Base-by-base conservation (phyloP, 2,329 filamentous ascomycete genomes). In the Colletotrichum tofieldiae region DNA sequence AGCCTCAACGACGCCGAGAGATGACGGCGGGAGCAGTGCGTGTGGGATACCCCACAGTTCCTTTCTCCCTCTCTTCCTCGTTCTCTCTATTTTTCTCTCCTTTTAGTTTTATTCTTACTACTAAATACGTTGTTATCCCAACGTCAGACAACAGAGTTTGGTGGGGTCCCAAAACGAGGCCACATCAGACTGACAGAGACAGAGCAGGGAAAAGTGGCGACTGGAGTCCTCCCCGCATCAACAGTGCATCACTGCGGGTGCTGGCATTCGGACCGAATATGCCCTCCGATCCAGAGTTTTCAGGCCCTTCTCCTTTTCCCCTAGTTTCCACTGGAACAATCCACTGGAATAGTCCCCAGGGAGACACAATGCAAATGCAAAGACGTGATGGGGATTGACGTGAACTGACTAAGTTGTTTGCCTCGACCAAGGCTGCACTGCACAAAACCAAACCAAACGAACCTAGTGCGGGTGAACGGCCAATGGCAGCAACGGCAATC, bases 191-290 rank as follows among this genome's bases (percentile, higher is more conserved):
- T 56, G 67, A 70, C 51, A 69, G 18, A 23, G 43, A 26, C 5
- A 9, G 43, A 14, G 23, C 11, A 11, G 37, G 23, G 26, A 43
- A 59, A 39, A 45, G 56, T 29, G 56, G 56, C 56, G 7, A 29
- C 55, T 66, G 67, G 64, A 69, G 65, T 63, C 5, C 52, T 37
- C 65, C 65, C 58, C 69, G 65, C 69, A 59, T 69, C 52, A 52
- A 54, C 45, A 29, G 37, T 37, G 45, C 45, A 62, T 62, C 43
- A 49, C 23, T n/a, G 32, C 56, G 49, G 43, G 29, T 23, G 64
- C 23, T 51, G 56, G 43, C 52, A 71, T 68, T 71, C 68, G 68
- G 68, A 39, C 68, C 68, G 64, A 56, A 63, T 59, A 26, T 12
- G n/a, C 56, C 23, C 26, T 69, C 18, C 29, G 35, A 29, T n/a